Evolutionary conservation across 176 grass and related monocot species (phyloP), one percentile per base, ranked within the genome.

Genomic region (Raddia distichophylla): DNA sequence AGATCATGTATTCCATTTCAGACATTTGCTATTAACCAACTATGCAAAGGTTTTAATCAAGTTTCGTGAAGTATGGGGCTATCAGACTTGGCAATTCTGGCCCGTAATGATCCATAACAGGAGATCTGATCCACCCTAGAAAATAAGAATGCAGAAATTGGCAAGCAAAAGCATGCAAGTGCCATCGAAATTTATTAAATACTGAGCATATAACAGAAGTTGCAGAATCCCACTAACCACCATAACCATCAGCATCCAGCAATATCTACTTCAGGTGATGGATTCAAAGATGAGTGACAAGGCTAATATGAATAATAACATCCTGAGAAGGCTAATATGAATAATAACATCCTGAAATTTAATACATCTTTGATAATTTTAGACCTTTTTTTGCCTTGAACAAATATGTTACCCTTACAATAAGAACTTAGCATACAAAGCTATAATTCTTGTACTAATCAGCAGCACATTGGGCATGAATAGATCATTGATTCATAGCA

Each of bases 161-260:
- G 47, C 32, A 82, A 76, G 44, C 63, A 77, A 87, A 75, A 69
- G 66, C 10, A 17, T 13, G 5, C 63, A 71, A 47, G 54, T 44
- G 42, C 40, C 52, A 57, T 82, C 8, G 3, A 49, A 13, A 4
- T 42, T 20, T 65, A 69, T 71, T 3, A 62, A 82, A 58, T 5
- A 68, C 43, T 37, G 51, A 72, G 50, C 60, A 67, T 16, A 61
- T 75, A 60, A 61, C 34, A 81, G 6, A 81, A 69, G 45, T 75
- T 37, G 14, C 1, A 68, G 13, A 52, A 81, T 75, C 71, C 60
- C 58, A 60, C 43, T 74, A 19, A 8, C 33, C 10, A 51, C 6
- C 8, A 2, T 59, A 32, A 48, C 7, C 17, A 20, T 59, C 42
- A n/a, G 8, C 8, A 19, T 63, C 18, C 45, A 64, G 1, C 45